phyloP scores from a whole-genome alignment of 208 protist genomes.

The Wallacemonas rigidus region DNA sequence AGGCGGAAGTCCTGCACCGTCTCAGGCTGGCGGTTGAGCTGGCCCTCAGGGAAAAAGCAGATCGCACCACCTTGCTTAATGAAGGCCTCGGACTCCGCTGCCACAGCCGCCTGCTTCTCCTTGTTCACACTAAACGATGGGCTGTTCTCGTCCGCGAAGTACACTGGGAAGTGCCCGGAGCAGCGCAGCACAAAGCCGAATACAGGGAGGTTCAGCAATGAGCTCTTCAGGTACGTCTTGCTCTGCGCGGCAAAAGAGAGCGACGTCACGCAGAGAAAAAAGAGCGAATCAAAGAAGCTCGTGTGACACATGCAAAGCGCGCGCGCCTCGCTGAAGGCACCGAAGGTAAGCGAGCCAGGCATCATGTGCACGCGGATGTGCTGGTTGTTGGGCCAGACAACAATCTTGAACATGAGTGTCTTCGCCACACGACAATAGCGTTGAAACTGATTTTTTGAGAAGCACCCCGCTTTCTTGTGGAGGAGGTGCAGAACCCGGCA shows the following conservation, averaged over 20 bases:
- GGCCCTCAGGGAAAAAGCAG: slow-evolving; percentile 80
- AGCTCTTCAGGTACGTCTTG: slow-evolving; percentile 68
- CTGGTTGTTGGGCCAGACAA: slow-evolving; percentile 34
- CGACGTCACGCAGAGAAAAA: slow-evolving; percentile 51
- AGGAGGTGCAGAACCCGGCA: slow-evolving; percentile 37
- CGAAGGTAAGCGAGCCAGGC: slow-evolving; percentile 47
- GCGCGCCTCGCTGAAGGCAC: slow-evolving; percentile 22
- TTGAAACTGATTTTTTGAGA: slow-evolving; percentile 29
- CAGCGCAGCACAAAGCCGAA: slow-evolving; percentile 62
- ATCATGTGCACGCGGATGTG: slow-evolving; percentile 55
- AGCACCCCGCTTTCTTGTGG: slow-evolving; percentile 28
- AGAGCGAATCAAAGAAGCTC: slow-evolving; percentile 72
- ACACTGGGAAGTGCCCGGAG: slow-evolving; percentile 75
- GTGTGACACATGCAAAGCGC: slow-evolving; percentile 67
- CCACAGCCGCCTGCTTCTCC: slow-evolving; percentile 68
- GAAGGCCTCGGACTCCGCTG: slow-evolving; percentile 47
- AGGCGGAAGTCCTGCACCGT: slow-evolving; percentile 64
- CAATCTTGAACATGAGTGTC: slow-evolving; percentile 40
- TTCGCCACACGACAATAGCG: slow-evolving; percentile 35
- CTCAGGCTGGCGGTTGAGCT: slow-evolving; percentile 59
- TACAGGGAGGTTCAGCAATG: slow-evolving; percentile 59
- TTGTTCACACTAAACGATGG: slow-evolving; percentile 62
- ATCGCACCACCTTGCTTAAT: slow-evolving; percentile 42
- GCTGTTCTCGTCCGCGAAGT: slow-evolving; percentile 58
- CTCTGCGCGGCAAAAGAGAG: slow-evolving; percentile 34